Base-by-base conservation (phyloP, 176 grass and related monocot genomes). In the Aegilops longissima region DNA sequence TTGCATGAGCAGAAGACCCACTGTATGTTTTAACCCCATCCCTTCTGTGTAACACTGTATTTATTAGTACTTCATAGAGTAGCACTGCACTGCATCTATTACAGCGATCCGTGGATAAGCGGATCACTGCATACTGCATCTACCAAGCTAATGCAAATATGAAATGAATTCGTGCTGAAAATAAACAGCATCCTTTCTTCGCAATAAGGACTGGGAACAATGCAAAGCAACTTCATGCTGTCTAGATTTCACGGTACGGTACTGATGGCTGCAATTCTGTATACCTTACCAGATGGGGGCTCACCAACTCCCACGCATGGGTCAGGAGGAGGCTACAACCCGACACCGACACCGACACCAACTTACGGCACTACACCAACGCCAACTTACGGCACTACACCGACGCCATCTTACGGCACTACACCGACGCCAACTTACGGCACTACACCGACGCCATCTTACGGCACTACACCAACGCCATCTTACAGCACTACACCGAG, bases 321-420 rank as follows among this genome's bases (percentile, higher is more conserved):
- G 1, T 80, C 84, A 78, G 89, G 68, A 78, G 78, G 81, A 23
- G 76, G 81, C 14, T 67, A 85, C 40, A 56, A 80, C 17, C 29
- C 72, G 61, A 86, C 90, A 77, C 29, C 66, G 61, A 86, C 90
- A 77, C 80, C 83, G 11, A 89, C 83, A 1, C 93, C 93, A n/a
- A 33, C 71, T 49, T 89, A 89, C 8, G 42, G 78, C 31, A 63
- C 83, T 5, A 82, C 90, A 77, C 80, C 87, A 23, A 81, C 83
- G 34, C 93, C 93, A n/a, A 9, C 71, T 47, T 89, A 89, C 8
- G 40, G 78, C 38, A 62, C 86, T 5, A 82, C 86, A n/a, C 36
- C 80, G 0, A 88, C 86, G 24, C 73, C 86, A 33, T 45, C 84
- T 82, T 83, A 88, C 38, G 21, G 36, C 9, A 9, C 20, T n/a